phyloP scores from a whole-genome alignment of 768 basidiomycete genomes.

The Serendipita vermifera region DNA sequence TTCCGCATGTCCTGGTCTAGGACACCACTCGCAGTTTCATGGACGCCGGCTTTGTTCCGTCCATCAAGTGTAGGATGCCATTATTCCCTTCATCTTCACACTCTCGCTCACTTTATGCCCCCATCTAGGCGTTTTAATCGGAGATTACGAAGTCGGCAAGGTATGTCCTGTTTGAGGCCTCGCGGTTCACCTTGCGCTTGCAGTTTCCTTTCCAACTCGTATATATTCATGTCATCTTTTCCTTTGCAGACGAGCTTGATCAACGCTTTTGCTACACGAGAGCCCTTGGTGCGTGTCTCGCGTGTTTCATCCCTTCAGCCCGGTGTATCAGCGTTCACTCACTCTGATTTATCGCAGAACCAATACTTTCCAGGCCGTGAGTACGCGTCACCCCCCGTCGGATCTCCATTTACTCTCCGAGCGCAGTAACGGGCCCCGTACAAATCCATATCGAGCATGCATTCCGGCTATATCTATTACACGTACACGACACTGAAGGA shows the following conservation, averaged over 20 bases:
- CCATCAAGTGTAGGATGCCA: conserved; percentile 7
- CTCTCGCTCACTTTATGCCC: background rate
- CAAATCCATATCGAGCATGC: conserved; percentile 6
- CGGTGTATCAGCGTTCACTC: background rate
- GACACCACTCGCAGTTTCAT: conserved; percentile 1
- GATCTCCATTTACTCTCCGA: too few relatives aligned
- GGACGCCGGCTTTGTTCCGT: background rate
- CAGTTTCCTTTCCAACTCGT: background rate
- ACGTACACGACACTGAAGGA: conserved; percentile 1
- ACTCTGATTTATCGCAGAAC: background rate
- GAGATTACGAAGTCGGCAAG: conserved; percentile 1
- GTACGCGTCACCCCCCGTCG: background rate
- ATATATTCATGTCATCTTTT: background rate
- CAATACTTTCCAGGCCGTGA: conserved; percentile 6
- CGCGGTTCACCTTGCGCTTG: background rate
- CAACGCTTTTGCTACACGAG: conserved; percentile 3
- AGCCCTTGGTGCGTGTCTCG: background rate
- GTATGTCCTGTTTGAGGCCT: background rate
- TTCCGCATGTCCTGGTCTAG: background rate
- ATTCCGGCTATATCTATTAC: background rate
- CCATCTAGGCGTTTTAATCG: background rate
- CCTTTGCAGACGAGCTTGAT: conserved; percentile 2
- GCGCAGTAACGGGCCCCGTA: background rate
- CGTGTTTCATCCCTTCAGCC: background rate
- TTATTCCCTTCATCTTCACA: background rate